A percentile compares a stretch with the other conserved stretches of the same genome.
Evolutionary conservation across 257 asterid species (phyloP).

Genomic region (Solanum lycopersicoides): DNA sequence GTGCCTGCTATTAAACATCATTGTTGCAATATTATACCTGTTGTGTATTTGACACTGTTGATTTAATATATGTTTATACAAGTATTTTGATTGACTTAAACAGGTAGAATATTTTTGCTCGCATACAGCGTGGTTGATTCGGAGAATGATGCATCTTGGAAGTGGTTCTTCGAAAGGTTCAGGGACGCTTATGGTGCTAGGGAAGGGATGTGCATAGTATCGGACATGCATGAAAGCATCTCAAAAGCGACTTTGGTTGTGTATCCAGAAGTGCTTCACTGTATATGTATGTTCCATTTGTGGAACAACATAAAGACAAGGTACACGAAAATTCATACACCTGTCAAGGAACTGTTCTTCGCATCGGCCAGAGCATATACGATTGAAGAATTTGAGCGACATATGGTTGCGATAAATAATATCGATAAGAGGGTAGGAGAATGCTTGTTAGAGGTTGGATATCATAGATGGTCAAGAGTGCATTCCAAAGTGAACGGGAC

Average conservation of each 20-base stretch:
- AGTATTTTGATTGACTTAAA: neutral
- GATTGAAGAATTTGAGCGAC: neutral
- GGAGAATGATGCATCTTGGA: neutral
- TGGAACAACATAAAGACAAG: neutral
- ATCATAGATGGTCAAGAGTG: neutral
- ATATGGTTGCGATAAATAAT: neutral
- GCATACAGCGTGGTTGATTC: neutral
- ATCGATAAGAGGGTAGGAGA: neutral
- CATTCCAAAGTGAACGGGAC: neutral
- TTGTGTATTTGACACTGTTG: neutral
- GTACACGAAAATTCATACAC: neutral
- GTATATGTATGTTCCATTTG: neutral
- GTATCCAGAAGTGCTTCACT: neutral
- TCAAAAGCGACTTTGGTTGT: neutral
- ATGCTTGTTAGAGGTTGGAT: neutral
- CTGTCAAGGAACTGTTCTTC: neutral
- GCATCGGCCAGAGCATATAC: neutral
- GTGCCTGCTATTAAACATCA: neutral
- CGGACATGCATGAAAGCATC: neutral
- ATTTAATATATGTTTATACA: neutral
- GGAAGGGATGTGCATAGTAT: neutral
- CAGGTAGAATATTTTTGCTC: neutral
- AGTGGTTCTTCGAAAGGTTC: neutral
- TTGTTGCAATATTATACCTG: neutral
- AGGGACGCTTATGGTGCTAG: neutral